phyloP scores from a whole-genome alignment of 768 basidiomycete species.

The Kondoa subrosea region DNA sequence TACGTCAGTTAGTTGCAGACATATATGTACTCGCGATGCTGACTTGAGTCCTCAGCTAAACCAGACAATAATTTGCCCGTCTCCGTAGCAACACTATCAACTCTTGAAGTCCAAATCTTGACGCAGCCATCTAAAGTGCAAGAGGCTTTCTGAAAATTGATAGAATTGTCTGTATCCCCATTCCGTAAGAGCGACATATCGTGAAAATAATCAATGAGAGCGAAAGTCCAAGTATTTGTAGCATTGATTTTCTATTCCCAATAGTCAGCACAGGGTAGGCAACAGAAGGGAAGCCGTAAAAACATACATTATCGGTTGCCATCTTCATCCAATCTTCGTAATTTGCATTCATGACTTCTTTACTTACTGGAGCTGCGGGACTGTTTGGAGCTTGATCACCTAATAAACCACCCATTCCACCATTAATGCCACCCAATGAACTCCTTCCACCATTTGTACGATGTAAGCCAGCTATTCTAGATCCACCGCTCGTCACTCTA shows the following conservation, averaged over 20 bases:
- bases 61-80: constrained; percentile 89
- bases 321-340: constrained; percentile 99
- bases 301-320: constrained; percentile 86
- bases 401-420: not conserved
- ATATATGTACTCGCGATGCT: too few relatives aligned
- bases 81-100: constrained; percentile 90
- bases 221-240: constrained; percentile 92
- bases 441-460: not conserved
- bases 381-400: not conserved
- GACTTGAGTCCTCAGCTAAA: constrained; percentile 47
- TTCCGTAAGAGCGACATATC: constrained; percentile 93
- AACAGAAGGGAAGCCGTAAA: not conserved
- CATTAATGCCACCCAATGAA: not conserved
- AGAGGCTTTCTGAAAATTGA: constrained; percentile 97
- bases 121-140: constrained; percentile 96
- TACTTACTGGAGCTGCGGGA: not conserved
- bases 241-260: constrained; percentile 87
- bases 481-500: too few relatives aligned
- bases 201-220: constrained; percentile 95
- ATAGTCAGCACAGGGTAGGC: not conserved
- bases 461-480: not conserved
- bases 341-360: constrained; percentile 19
- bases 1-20: not conserved
- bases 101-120: constrained; percentile 97
- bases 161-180: constrained; percentile 66